Evolutionary conservation across 768 basidiomycete genomes (phyloP).

Genomic region (Russula brevipes): DNA sequence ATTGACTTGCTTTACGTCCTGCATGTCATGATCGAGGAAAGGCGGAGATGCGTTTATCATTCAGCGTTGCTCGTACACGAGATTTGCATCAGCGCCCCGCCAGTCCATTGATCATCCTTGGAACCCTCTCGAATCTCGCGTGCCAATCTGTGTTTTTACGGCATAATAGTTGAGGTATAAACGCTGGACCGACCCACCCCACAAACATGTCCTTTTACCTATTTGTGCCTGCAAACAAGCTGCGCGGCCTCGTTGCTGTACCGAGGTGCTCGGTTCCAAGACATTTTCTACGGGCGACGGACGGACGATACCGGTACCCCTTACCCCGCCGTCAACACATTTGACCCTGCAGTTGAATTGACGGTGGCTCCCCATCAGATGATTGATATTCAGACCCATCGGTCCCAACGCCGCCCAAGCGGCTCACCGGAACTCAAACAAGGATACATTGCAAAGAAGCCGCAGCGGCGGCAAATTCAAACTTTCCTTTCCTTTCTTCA

Average conservation of each 20-base stretch:
- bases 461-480: too few relatives aligned
- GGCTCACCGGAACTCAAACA: not conserved
- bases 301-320: not conserved
- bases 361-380: not conserved
- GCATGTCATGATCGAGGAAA: not conserved
- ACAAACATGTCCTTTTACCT: not conserved
- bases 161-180: conserved; percentile 9
- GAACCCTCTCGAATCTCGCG: not conserved
- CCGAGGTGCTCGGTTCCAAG: not conserved
- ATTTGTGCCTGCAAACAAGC: not conserved
- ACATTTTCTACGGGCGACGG: not conserved
- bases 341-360: not conserved
- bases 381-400: not conserved
- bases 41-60: not conserved
- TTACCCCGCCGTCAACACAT: not conserved
- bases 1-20: too few relatives aligned
- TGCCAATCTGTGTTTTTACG: conserved; percentile 12
- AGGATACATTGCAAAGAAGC: not conserved
- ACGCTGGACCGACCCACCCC: not conserved
- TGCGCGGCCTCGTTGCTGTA: not conserved
- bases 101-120: not conserved
- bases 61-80: not conserved
- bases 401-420: not conserved
- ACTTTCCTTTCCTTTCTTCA: not conserved
- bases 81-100: conserved; percentile 8